phyloP scores from a whole-genome alignment of 2,329 filamentous ascomycete species.

The Colletotrichum kahawae region DNA sequence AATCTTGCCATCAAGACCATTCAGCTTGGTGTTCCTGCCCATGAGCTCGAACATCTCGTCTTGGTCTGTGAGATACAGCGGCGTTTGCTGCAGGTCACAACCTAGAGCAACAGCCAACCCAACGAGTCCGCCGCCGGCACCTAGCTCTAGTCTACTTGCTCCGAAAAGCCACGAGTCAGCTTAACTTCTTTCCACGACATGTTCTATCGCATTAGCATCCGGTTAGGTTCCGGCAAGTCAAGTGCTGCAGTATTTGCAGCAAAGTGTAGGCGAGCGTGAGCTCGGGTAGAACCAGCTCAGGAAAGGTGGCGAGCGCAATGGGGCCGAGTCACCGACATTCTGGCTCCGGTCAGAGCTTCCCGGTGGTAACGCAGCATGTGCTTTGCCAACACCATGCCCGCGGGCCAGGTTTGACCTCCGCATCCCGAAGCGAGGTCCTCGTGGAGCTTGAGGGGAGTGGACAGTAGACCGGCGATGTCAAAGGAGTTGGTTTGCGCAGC shows the following conservation, averaged over 20 bases:
- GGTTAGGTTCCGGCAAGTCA: neutral
- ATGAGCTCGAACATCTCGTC: slow-evolving; percentile 84
- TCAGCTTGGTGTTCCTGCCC: slow-evolving; percentile 85
- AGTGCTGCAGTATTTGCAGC: neutral
- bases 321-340: slow-evolving; percentile 66
- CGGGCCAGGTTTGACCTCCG: slow-evolving; percentile 93
- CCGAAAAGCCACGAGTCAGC: slow-evolving; percentile 15
- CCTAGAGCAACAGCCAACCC: slow-evolving; percentile 67
- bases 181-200: neutral
- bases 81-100: slow-evolving; percentile 43
- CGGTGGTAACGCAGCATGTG: slow-evolving; percentile 81
- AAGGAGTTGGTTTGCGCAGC: slow-evolving; percentile 55
- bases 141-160: slow-evolving; percentile 77
- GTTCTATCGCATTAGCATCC: neutral
- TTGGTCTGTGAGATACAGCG: slow-evolving; percentile 88
- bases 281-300: neutral
- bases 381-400: slow-evolving; percentile 84
- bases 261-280: neutral
- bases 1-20: slow-evolving; percentile 68
- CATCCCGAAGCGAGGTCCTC: slow-evolving; percentile 89
- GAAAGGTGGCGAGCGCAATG: neutral
- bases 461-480: slow-evolving; percentile 77
- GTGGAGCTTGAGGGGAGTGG: slow-evolving; percentile 73
- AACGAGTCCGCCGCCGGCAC: slow-evolving; percentile 89
- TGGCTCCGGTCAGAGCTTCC: slow-evolving; percentile 65